These are phyloP conservation scores for Talinum fruticosum DNA, from an alignment of 148 eudicot genomes.

Conservation along the genomic window DNA sequence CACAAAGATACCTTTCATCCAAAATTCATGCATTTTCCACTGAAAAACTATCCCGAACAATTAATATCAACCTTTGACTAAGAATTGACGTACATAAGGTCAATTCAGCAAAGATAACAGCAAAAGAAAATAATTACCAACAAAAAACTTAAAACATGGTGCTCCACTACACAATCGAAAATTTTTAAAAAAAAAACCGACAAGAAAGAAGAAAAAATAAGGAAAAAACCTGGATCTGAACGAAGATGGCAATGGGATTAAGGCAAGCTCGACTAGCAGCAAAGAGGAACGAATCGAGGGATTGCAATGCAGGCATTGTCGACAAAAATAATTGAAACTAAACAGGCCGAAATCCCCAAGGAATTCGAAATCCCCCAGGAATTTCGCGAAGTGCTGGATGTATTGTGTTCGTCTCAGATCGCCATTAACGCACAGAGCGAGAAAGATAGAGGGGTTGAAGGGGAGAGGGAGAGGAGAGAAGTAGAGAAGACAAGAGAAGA, in stretches of 20 bases:
- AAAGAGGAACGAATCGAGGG: constrained; percentile 61
- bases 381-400: neutral
- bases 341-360: neutral
- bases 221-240: constrained; percentile 80
- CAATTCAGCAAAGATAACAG: neutral
- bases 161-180: neutral
- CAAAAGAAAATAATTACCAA: neutral
- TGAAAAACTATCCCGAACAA: neutral
- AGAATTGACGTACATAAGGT: neutral
- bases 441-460: constrained; percentile 22
- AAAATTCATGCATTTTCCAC: neutral
- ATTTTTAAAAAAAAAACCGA: neutral
- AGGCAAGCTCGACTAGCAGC: constrained; percentile 61
- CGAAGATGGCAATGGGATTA: constrained; percentile 48
- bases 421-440: constrained; percentile 35
- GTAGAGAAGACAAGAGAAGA: constrained; percentile 24
- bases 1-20: neutral
- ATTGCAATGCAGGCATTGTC: constrained; percentile 49
- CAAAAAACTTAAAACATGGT: neutral
- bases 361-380: neutral
- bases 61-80: neutral
- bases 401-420: constrained; percentile 43
- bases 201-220: neutral
- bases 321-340: too few species aligned
- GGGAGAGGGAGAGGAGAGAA: constrained; percentile 16